Base-by-base conservation (phyloP, 2,329 filamentous ascomycete species). In the Penicillium brasilianum region DNA sequence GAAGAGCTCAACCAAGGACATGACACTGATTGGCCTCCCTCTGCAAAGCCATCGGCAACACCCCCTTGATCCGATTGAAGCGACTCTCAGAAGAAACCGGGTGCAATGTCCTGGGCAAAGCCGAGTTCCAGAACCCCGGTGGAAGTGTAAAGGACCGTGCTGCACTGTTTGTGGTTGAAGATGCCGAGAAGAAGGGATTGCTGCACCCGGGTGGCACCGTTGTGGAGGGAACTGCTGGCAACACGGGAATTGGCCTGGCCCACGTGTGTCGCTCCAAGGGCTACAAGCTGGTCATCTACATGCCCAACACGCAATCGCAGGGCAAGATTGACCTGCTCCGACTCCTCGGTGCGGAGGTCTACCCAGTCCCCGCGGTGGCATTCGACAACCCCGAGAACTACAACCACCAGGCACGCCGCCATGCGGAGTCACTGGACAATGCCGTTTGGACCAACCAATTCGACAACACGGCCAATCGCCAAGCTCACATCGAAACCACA, bases 361-460 rank as follows among this genome's bases (percentile, higher is more conserved):
- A 96, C 80, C 93, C 95, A 18, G 95, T 99, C 0, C 95, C 95
- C 16, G 95, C 94, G 8, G 95, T 98, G 16, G 90, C 95, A 3
- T 98, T 96, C 73, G 93, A 98, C 65, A 92, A 98, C 81, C 92
- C 93, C 16, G 83, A 93, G 48, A 99, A 99, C 81, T 99, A 98
- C 84, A 99, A 99, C 81, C 94, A 98, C 80, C 94, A 97, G 82
- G 95, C 95, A 4, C 86, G 85, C 61, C 84, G 94, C 44, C 94
- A 98, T 78, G 95, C 95, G n/a, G 93, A 95, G 76, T 78, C 83
- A 2, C 80, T 96, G 52, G 89, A 92, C 16, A 95, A 95, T 71
- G 93, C 94, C 9, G 93, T 98, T 14, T 99, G 95, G 95, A 99
- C 95, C 48, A 96, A 99, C 80, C 95, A 99, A 81, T 99, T 99